phyloP scores from a whole-genome alignment of 2,329 filamentous ascomycete genomes.

The Botryotinia narcissicola region DNA sequence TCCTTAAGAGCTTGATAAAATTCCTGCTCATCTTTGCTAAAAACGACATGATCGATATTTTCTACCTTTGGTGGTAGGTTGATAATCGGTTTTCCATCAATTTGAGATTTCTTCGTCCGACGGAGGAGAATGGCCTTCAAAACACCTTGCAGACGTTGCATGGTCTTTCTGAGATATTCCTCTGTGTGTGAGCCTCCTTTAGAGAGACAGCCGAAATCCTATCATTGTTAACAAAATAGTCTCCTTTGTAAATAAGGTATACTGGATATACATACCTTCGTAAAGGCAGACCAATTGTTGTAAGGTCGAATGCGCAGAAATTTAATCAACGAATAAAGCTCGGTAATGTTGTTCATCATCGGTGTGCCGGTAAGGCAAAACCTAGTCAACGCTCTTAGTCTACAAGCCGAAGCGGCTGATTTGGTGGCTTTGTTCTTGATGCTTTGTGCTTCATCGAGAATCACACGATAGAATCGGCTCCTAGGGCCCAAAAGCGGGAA shows the following conservation, averaged over 20 bases:
- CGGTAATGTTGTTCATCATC: constrained; percentile 82
- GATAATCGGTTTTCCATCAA: constrained; percentile 77
- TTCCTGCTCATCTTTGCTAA: constrained; percentile 61
- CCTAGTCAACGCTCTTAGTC: constrained; percentile 59
- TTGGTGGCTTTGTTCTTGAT: constrained; percentile 74
- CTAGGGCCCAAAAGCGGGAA: constrained; percentile 54
- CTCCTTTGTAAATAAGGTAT: constrained; percentile 24
- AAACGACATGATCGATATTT: constrained; percentile 59
- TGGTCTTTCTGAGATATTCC: constrained; percentile 46
- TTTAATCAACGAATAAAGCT: constrained; percentile 73
- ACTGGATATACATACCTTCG: constrained; percentile 43
- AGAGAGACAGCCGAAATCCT: constrained; percentile 35
- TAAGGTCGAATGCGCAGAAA: constrained; percentile 80
- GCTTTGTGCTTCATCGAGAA: constrained; percentile 77
- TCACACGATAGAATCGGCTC: constrained; percentile 65
- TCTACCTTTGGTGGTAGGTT: constrained; percentile 64
- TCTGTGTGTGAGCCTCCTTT: constrained; percentile 28
- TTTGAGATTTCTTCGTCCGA: constrained; percentile 73
- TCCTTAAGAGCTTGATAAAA: constrained; percentile 67
- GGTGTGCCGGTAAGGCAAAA: constrained; percentile 80
- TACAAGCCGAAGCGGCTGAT: constrained; percentile 57
- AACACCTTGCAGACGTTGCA: constrained; percentile 70
- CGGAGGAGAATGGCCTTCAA: constrained; percentile 80
- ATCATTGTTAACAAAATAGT: constrained; percentile 11
- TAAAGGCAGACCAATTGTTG: constrained; percentile 61